Evolutionary conservation across 1,139 yeast species (phyloP), one percentile per base, ranked within the genome.

Genomic region (Kurtzmaniella quercitrusa): DNA sequence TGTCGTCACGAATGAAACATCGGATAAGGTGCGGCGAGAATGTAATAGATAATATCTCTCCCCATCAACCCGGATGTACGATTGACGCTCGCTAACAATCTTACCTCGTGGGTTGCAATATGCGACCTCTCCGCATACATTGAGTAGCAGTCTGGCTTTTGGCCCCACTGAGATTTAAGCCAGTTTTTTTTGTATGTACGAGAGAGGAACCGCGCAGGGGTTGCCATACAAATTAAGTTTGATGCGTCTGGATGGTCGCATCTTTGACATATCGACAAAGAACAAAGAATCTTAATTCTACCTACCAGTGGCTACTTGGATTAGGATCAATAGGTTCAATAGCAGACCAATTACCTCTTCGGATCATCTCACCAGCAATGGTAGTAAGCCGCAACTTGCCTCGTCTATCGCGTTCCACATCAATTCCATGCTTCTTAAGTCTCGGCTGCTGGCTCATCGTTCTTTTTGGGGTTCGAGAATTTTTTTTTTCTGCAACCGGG

Each of bases 401-500:
- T 14, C 34, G 34, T 14, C 18, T 30, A 30, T 9, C 5, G 15
- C 18, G 9, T 16, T 14, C 15, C 18, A 5, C 5, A 3, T 30
- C 18, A 14, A 5, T 14, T 30, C 18, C 18, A 14, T 16, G 12
- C n/a, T 14, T 30, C 18, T 30, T 30, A 4, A n/a, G 8, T 14
- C 16, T 30, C 18, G 34, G 6, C 34, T 30, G 34, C 34, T 30
- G 34, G 34, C 34, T 30, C 18, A 5, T 30, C 34, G 34, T 14
- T 30, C 7, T 4, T 14, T 30, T 30, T 7, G 34, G 34, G 11
- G 11, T 14, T 30, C 11, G 18, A 14, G 34, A 14, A 8, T 4
- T 30, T 30, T 30, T 30, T 30, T 30, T 30, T 30, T 30, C 15
- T 3, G 12, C 9, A 14, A 26, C 15, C 34, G 34, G 8, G 34